Base-by-base conservation (phyloP, 2,329 filamentous ascomycete genomes). In the Didymella lethalis region DNA sequence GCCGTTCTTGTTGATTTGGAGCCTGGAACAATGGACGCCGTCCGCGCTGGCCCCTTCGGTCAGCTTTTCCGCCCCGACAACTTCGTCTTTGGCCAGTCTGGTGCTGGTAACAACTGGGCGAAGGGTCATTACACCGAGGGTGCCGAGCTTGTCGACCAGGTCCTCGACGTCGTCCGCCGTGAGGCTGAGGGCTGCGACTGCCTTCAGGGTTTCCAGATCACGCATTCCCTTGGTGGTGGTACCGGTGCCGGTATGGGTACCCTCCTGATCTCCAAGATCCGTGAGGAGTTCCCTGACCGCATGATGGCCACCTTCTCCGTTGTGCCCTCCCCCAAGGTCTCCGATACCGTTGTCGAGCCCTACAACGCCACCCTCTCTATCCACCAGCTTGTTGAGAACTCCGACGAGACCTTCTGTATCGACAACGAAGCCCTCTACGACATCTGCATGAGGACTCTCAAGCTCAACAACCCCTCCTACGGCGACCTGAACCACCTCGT, bases 271-370 rank as follows among this genome's bases (percentile, higher is more conserved):
- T 97, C 93, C 85, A 99, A 99, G 91, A 98, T 98, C 82, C 95
- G 95, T 77, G 95, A 99, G 86, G 95, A 98, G 85, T 98, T 98
- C 86, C 95, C 95, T 79, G 95, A 99, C 87, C 92, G 95, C 79
- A 99, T 99, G 95, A 99, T 98, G 95, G 93, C 95, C 72, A 99
- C 95, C 69, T 99, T 97, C 89, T 98, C 95, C 75, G 95, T 99
- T 76, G 90, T 98, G 64, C 95, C 95, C 76, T 98, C 95, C 47
- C 95, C 95, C 80, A 99, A 98, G 90, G 95, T 99, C 77, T 99
- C 95, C 64, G 95, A 99, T 82, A 99, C 95, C 78, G 95, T 99
- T 76, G 95, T 99, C 76, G 95, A 99, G 87, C 95, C 95, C 73
- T 99, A 99, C 89, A 99, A 99, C 85, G 95, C 95, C 78, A 99